phyloP scores from a whole-genome alignment of 2,329 filamentous ascomycete species.

The Aspergillus ibericus region DNA sequence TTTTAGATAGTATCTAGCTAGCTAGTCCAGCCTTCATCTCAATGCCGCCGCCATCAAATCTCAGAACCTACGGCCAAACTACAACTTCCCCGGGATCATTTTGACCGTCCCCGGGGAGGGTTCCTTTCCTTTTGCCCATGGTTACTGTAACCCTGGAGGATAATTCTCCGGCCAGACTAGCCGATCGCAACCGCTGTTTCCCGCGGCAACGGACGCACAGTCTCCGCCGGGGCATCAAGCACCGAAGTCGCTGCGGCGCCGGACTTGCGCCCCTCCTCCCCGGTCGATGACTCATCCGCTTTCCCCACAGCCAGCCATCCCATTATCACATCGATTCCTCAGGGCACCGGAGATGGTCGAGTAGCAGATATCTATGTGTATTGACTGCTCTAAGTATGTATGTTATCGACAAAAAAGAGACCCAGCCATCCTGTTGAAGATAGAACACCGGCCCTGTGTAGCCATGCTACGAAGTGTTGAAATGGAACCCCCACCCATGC shows the following conservation, averaged over 20 bases:
- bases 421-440: not conserved
- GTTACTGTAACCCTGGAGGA: not conserved
- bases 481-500: constrained; percentile 4
- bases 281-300: constrained; percentile 1
- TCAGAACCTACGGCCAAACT: not conserved
- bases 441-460: not conserved
- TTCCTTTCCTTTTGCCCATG: not conserved
- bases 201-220: constrained; percentile 15
- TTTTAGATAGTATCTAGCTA: too few species aligned
- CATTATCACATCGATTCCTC: constrained; percentile 13
- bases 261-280: constrained; percentile 1
- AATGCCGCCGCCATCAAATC: too few species aligned
- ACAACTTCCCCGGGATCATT: not conserved
- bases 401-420: not conserved
- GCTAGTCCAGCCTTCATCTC: not conserved
- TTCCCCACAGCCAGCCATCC: not conserved
- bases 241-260: constrained; percentile 15
- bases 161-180: not conserved
- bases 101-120: not conserved
- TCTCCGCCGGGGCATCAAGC: constrained; percentile 8
- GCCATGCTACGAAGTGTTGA: constrained; percentile 14
- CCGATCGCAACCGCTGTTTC: constrained; percentile 16
- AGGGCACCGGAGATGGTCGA: not conserved
- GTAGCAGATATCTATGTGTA: not conserved
- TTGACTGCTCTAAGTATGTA: not conserved